These are phyloP conservation scores for Ophiostoma fasciatum DNA, from an alignment of 2,329 filamentous ascomycete genomes.

Conservation along the genomic window DNA sequence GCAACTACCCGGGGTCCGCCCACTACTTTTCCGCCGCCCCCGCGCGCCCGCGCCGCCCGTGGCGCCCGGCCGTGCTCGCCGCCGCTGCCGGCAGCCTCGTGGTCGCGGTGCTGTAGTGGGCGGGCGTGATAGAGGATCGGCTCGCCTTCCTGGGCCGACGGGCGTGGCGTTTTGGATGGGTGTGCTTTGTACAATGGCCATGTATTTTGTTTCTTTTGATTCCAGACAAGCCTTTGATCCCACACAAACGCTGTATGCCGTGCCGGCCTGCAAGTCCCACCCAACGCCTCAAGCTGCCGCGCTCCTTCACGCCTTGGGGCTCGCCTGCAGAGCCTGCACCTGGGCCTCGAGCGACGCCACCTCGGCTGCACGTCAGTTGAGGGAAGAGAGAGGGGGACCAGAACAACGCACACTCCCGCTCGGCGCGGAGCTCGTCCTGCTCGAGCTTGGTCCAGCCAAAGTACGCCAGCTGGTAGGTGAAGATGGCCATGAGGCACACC, in stretches of 20 bases:
- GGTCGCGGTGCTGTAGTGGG: background rate
- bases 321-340: constrained; percentile 20
- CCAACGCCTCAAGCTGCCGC: too few relatives aligned
- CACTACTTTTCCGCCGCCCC: constrained; percentile 28
- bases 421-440: constrained; percentile 48
- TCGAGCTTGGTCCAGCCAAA: constrained; percentile 63
- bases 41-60: constrained; percentile 3
- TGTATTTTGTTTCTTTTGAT: too few relatives aligned
- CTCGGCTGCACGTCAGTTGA: constrained; percentile 12
- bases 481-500: constrained; percentile 57
- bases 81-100: background rate
- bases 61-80: constrained; percentile 1
- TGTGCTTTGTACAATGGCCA: background rate
- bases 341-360: constrained; percentile 24
- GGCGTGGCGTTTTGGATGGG: background rate
- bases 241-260: too few relatives aligned
- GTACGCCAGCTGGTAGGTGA: constrained; percentile 67
- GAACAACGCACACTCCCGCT: constrained; percentile 35
- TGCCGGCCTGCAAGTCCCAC: too few relatives aligned
- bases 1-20: constrained; percentile 47
- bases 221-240: too few relatives aligned
- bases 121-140: too few relatives aligned
- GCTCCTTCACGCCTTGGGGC: constrained; percentile 3
- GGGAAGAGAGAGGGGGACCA: background rate
- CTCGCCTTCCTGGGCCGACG: too few relatives aligned